These are phyloP conservation scores for Wallacemonas sp. DNA, from an alignment of 208 protist genomes.

Conservation along the genomic window DNA sequence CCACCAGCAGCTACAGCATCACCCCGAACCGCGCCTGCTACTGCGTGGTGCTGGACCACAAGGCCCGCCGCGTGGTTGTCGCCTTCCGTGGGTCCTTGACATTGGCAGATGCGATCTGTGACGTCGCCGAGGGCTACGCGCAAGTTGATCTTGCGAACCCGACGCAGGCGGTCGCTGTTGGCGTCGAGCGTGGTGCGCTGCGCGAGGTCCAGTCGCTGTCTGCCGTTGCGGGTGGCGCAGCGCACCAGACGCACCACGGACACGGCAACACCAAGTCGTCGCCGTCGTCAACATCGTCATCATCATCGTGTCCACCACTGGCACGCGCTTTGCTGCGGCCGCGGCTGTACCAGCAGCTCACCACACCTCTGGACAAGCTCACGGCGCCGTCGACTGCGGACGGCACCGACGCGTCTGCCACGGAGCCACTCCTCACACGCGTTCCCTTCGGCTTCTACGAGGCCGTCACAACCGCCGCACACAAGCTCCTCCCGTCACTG, in stretches of 20 bases:
- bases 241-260: too few relatives aligned
- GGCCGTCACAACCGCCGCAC: constrained; percentile 39
- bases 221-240: neutral
- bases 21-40: constrained; percentile 49
- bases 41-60: constrained; percentile 69
- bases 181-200: neutral
- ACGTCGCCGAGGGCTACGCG: constrained; percentile 60
- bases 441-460: constrained; percentile 73
- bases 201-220: neutral
- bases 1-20: constrained; percentile 55
- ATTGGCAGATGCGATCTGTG: constrained; percentile 51
- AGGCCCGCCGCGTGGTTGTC: constrained; percentile 52
- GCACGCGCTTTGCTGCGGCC: neutral
- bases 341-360: constrained; percentile 1
- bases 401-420: neutral
- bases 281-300: neutral
- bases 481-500: constrained; percentile 40
- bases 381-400: neutral
- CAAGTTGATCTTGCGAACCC: constrained; percentile 35
- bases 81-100: constrained; percentile 74
- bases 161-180: neutral
- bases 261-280: too few relatives aligned
- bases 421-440: constrained; percentile 43
- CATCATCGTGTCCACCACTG: neutral
- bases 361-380: constrained; percentile 8